Evolutionary conservation across 441 rosid species (phyloP).

Genomic region (Pelargonium australe): DNA sequence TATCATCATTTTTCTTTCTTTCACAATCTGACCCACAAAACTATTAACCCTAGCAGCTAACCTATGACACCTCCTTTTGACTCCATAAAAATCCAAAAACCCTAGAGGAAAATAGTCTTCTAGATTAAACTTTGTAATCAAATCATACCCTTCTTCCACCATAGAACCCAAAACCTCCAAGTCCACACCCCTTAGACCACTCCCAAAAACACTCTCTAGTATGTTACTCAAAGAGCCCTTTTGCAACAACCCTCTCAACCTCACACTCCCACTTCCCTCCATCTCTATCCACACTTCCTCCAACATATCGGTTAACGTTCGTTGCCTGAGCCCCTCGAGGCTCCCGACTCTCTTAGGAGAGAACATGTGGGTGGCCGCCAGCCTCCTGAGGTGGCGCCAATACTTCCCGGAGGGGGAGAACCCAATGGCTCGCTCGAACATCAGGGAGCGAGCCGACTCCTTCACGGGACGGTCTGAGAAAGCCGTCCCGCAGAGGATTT

Average conservation of each 20-base stretch:
- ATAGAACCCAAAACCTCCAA: slow-evolving; percentile 28
- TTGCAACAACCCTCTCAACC: slow-evolving; percentile 35
- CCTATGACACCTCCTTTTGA: slow-evolving; percentile 46
- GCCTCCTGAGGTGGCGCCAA: slow-evolving; percentile 49
- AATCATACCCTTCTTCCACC: slow-evolving; percentile 56
- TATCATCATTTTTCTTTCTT: slow-evolving; percentile 25
- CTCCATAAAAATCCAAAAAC: slow-evolving; percentile 50
- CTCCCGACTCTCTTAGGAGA: slow-evolving; percentile 40
- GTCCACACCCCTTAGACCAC: not conserved
- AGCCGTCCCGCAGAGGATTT: slow-evolving; percentile 43
- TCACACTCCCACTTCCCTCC: slow-evolving; percentile 30
- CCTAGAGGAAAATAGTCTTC: slow-evolving; percentile 49
- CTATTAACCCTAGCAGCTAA: slow-evolving; percentile 37
- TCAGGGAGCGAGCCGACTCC: slow-evolving; percentile 44
- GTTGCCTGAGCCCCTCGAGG: slow-evolving; percentile 34
- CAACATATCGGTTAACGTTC: slow-evolving; percentile 34
- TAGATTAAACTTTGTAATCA: slow-evolving; percentile 40
- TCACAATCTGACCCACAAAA: slow-evolving; percentile 36
- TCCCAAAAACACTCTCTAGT: slow-evolving; percentile 51
- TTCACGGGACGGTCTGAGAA: slow-evolving; percentile 62
- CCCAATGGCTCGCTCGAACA: slow-evolving; percentile 72
- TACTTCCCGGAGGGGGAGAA: slow-evolving; percentile 55
- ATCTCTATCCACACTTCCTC: slow-evolving; percentile 22
- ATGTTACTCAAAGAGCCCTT: slow-evolving; percentile 41
- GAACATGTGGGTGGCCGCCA: slow-evolving; percentile 51